phyloP scores from a whole-genome alignment of 805 yeast species.

The Suhomyces xylopsoci region DNA sequence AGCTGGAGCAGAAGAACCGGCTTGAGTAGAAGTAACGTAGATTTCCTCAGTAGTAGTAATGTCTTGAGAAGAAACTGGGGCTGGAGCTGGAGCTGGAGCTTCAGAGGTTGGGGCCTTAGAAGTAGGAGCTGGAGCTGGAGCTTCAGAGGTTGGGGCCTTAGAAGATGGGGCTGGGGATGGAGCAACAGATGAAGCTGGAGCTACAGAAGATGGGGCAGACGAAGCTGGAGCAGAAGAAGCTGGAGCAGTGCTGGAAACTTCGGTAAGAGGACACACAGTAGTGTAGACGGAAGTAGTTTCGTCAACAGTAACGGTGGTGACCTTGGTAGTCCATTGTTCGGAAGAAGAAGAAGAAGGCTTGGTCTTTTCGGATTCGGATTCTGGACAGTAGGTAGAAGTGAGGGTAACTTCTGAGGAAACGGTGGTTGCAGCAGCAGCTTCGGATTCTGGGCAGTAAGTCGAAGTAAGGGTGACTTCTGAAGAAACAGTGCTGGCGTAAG shows the following conservation, averaged over 20 bases:
- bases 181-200: slow-evolving; percentile 5
- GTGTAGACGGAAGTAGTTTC: slow-evolving; percentile 13
- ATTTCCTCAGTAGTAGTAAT: neutral
- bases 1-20: slow-evolving; percentile 1
- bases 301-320: slow-evolving; percentile 15
- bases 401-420: slow-evolving; percentile 9
- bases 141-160: slow-evolving; percentile 7
- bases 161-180: slow-evolving; percentile 7
- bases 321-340: slow-evolving; percentile 12
- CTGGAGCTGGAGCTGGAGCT: slow-evolving; percentile 7
- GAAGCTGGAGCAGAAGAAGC: slow-evolving; percentile 6
- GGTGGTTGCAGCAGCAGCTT: neutral
- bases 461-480: slow-evolving; percentile 14
- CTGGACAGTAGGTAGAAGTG: slow-evolving; percentile 18
- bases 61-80: neutral
- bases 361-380: neutral
- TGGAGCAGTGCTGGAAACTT: slow-evolving; percentile 6
- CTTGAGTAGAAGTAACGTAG: neutral
- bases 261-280: slow-evolving; percentile 13
- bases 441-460: slow-evolving; percentile 16
- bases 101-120: slow-evolving; percentile 4
- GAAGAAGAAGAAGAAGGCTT: neutral
- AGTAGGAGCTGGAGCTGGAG: slow-evolving; percentile 4
- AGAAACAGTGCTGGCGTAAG: slow-evolving; percentile 10
- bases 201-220: slow-evolving; percentile 2